Evolutionary conservation across 164 flowering plant genomes (phyloP).

Genomic region (Tetrastigma voinierianum): DNA sequence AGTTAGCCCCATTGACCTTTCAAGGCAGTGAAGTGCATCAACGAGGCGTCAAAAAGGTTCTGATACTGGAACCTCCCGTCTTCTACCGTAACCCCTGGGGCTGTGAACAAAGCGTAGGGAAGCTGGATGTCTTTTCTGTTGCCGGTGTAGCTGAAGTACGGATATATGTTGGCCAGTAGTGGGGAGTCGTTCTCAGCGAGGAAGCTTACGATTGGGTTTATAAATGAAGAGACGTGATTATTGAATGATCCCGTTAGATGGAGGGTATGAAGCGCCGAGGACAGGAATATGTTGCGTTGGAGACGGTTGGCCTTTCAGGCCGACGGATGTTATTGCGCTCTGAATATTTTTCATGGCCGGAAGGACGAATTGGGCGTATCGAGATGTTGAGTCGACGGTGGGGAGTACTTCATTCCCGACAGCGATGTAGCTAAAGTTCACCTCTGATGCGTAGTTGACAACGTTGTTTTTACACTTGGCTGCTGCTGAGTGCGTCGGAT

Average conservation of each 20-base stretch:
- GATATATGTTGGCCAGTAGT: no score
- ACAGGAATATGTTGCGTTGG: constrained; percentile 9
- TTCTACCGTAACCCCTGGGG: not conserved
- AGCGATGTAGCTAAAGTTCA: no score
- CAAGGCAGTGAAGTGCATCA: constrained; percentile 27
- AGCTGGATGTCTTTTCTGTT: constrained; percentile 3
- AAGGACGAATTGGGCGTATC: no score
- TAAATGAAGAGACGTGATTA: not conserved
- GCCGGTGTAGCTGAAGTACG: no score
- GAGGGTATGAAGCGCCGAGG: constrained; percentile 12
- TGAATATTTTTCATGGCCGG: no score
- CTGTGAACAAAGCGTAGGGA: constrained; percentile 14
- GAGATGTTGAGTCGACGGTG: no score
- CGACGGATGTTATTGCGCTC: constrained; percentile 9
- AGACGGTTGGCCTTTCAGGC: constrained; percentile 15
- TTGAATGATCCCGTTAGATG: constrained; percentile 13
- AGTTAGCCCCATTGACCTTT: constrained; percentile 15
- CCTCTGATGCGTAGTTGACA: no score
- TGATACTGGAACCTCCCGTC: constrained; percentile 11
- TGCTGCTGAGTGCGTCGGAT: constrained; percentile 3
- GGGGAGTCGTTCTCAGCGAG: no score
- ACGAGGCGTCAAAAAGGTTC: constrained; percentile 19
- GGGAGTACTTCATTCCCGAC: no score
- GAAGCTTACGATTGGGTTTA: constrained; percentile 6
- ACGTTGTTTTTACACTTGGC: constrained; percentile 24